Percentiles rank a stretch among this genome's conserved stretches.
Conservation (phyloP, 768 basidiomycete genomes). For the Suillus occidentalis region DNA sequence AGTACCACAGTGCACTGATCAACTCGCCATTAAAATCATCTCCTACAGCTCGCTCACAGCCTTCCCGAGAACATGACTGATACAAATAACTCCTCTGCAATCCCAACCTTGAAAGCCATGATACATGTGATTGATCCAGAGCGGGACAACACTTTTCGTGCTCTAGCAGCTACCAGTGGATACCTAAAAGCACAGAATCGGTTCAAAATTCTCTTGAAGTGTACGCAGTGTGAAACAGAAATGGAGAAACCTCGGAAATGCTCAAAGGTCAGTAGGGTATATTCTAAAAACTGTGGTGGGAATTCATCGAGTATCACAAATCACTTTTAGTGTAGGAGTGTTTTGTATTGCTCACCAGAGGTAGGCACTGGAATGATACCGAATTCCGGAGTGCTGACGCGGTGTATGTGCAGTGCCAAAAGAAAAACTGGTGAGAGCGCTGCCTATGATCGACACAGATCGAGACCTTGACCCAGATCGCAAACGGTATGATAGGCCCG, state of each 20-base stretch:
- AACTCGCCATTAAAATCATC: not conserved
- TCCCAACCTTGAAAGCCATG: not conserved
- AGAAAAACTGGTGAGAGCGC: not conserved
- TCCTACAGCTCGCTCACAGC: not conserved
- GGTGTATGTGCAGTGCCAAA: not conserved
- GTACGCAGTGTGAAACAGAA: not conserved
- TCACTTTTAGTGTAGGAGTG: not conserved
- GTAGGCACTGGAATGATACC: not conserved
- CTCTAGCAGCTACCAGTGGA: not conserved
- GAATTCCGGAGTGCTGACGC: not conserved
- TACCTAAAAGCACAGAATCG: not conserved
- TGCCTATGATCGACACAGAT: not conserved
- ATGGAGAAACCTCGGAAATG: not conserved
- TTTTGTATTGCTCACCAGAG: not conserved
- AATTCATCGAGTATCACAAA: not conserved
- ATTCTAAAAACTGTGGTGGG: not conserved
- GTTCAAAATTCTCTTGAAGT: not conserved
- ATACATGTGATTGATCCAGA: not conserved
- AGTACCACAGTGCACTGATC: not conserved
- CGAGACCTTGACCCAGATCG: not conserved
- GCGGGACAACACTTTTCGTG: not conserved
- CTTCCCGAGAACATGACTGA: not conserved
- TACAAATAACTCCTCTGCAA: not conserved
- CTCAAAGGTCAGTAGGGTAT: not conserved
- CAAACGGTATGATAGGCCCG: not conserved